phyloP scores from a whole-genome alignment of 2,329 filamentous ascomycete species.

The Pseudogymnoascus pannorum region DNA sequence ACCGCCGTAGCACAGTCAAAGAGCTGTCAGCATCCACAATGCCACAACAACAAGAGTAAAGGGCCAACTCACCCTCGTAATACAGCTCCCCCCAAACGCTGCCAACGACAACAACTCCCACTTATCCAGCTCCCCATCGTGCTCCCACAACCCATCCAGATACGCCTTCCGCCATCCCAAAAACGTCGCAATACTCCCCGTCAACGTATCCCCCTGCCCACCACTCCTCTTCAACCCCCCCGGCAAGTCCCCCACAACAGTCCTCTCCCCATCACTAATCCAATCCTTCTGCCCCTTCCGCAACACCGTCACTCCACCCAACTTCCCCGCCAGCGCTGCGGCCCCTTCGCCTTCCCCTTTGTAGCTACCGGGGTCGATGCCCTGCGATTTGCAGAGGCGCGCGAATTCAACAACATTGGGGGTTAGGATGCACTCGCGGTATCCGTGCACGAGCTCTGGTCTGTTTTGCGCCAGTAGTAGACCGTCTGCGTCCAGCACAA shows the following conservation, averaged over 20 bases:
- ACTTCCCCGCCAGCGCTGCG: constrained; percentile 60
- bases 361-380: constrained; percentile 48
- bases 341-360: constrained; percentile 39
- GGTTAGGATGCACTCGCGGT: constrained; percentile 77
- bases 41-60: not conserved
- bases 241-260: constrained; percentile 66
- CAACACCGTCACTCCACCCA: constrained; percentile 84
- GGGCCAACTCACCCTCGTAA: constrained; percentile 62
- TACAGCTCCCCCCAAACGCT: constrained; percentile 77
- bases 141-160: constrained; percentile 71
- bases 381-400: constrained; percentile 67
- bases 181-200: constrained; percentile 80
- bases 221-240: constrained; percentile 87
- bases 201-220: constrained; percentile 92
- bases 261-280: constrained; percentile 71
- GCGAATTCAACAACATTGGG: constrained; percentile 94
- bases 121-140: constrained; percentile 41
- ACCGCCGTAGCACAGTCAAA: not conserved
- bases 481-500: constrained; percentile 90
- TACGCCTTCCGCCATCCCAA: constrained; percentile 86
- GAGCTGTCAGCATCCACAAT: not conserved
- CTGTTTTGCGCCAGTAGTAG: constrained; percentile 68
- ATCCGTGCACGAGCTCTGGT: constrained; percentile 72
- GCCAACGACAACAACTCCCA: constrained; percentile 65
- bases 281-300: constrained; percentile 82